Base-by-base conservation (phyloP, 2,329 filamentous ascomycete species). In the Penicillium psychrosexuale region DNA sequence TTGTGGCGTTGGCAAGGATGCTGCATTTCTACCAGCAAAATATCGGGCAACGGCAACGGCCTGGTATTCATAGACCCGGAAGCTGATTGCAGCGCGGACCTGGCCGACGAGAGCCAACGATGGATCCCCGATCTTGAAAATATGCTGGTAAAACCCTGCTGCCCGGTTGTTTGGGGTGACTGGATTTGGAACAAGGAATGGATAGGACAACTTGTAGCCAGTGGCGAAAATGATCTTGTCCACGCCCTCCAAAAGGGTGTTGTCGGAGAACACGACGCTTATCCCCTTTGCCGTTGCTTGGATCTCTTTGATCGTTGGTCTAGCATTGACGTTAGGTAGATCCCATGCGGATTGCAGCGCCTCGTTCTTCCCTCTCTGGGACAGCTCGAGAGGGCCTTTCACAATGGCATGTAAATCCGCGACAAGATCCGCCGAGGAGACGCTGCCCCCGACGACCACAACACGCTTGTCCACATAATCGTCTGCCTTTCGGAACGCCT, bases 391-490 rank as follows among this genome's bases (percentile, higher is more conserved):
- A 0, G 62, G 56, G 0, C 56, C 60, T 50, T 61, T 55, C 8
- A 67, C 63, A 19, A 69, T 55, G 13, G 49, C 43, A 33, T 63
- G 61, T 7, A 71, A 57, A 19, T 69, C 68, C 0, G 59, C 52
- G 5, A 66, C 55, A 5, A 66, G 57, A 45, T 72, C 69, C n/a
- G 62, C 60, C 1, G 65, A 64, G 0, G 69, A 72, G 36, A 68
- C 60, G 30, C 60, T 67, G 19, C 63, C 67, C 11, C 69, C 69
- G 6, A 71, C 66, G 2, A 70, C 56, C 11, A 70, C 56, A 3
- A 70, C 67, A 28, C 58, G 66, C 56, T 70, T 67, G 22, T 64
- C 55, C 56, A 74, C 66, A 43, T 78, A 78, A 57, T 75, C 61
- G 47, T 72, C 63, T 2, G 65, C 56, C 1, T 58, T 59, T 1